These are phyloP conservation scores for Paramecium caudatum DNA, from an alignment of 73 alveolate genomes.

Conservation along the genomic window DNA sequence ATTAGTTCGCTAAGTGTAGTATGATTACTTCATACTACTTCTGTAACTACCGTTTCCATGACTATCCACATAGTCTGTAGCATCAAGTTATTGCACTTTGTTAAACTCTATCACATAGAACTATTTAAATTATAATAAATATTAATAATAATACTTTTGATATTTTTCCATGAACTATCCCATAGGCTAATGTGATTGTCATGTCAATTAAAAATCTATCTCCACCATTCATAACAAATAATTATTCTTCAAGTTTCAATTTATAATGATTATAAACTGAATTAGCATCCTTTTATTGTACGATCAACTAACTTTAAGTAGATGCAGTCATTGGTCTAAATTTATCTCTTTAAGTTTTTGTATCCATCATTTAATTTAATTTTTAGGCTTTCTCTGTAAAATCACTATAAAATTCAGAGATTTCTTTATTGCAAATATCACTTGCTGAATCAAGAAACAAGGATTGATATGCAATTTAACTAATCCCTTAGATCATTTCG, in stretches of 20 bases:
- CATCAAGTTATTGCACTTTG: constrained; percentile 3
- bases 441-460: constrained; percentile 8
- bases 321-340: neutral
- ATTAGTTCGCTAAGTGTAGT: constrained; percentile 1
- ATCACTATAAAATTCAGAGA: constrained; percentile 19
- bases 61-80: neutral
- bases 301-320: neutral
- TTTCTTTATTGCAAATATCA: neutral
- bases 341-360: neutral
- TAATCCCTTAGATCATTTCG: neutral
- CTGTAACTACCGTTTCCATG: neutral
- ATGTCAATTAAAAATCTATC: constrained; percentile 44
- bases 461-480: constrained; percentile 19
- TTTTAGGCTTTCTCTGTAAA: neutral
- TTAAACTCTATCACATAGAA: constrained; percentile 54
- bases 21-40: constrained; percentile 10
- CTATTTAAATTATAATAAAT: constrained; percentile 42
- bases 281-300: neutral
- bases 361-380: neutral
- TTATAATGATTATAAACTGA: constrained; percentile 14
- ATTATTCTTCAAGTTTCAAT: constrained; percentile 20
- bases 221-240: neutral
- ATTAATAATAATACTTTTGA: constrained; percentile 57
- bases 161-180: constrained; percentile 26
- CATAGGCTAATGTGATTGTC: constrained; percentile 5